Percentiles rank a stretch among this genome's conserved stretches.
These are phyloP conservation scores for Pleurotus citrinopileatus DNA, from an alignment of 768 basidiomycete genomes.

Conservation along the genomic window DNA sequence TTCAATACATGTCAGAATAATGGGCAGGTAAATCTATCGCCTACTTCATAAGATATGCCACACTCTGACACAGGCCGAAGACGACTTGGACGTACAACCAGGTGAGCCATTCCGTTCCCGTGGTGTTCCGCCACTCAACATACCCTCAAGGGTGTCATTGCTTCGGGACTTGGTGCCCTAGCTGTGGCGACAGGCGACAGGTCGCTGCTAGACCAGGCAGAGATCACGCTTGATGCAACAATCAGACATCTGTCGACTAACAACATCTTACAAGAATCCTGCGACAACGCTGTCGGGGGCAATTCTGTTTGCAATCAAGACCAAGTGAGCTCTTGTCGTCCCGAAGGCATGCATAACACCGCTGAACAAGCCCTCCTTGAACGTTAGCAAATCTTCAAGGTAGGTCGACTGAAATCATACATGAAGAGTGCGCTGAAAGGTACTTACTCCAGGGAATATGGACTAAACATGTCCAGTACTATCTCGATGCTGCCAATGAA, in stretches of 20 bases:
- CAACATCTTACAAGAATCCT: constrained; percentile 47
- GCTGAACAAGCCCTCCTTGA: too few relatives aligned
- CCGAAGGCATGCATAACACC: too few relatives aligned
- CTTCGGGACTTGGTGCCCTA: constrained; percentile 48
- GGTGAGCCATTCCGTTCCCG: constrained; percentile 20
- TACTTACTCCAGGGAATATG: constrained; percentile 38
- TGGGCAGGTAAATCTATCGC: constrained; percentile 31
- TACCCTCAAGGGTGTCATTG: constrained; percentile 45
- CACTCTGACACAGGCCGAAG: constrained; percentile 19
- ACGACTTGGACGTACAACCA: constrained; percentile 64
- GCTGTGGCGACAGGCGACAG: constrained; percentile 35
- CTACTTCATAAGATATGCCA: background rate
- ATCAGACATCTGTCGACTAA: constrained; percentile 35
- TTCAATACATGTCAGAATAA: constrained; percentile 37
- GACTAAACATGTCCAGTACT: constrained; percentile 50
- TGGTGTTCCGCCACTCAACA: background rate
- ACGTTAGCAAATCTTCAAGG: constrained; percentile 49
- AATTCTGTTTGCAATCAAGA: constrained; percentile 42
- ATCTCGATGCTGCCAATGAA: constrained; percentile 44
- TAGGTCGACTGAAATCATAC: constrained; percentile 11
- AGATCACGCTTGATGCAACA: constrained; percentile 52
- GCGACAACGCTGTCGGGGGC: constrained; percentile 41
- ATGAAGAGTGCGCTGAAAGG: background rate
- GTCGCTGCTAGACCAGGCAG: constrained; percentile 41
- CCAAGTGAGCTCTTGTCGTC: constrained; percentile 40